phyloP scores from a whole-genome alignment of 768 basidiomycete genomes.

The Dioszegia aurantiaca region DNA sequence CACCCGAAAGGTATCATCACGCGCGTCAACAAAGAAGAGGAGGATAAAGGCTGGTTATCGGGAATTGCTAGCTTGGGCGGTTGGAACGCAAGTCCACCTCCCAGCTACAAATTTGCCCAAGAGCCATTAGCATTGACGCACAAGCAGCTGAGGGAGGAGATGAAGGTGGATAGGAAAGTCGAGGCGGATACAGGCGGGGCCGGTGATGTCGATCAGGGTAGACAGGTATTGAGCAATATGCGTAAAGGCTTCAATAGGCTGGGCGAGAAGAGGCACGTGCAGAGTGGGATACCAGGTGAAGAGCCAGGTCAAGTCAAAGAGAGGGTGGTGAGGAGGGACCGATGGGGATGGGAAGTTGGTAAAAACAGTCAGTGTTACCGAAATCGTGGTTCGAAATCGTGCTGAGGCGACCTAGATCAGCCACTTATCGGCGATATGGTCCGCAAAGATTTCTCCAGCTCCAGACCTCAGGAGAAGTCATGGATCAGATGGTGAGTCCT shows the following conservation, averaged over 20 bases:
- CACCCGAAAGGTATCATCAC: background rate
- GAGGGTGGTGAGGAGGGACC: background rate
- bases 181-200: background rate
- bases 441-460: background rate
- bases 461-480: background rate
- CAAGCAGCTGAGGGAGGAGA: conserved; percentile 3
- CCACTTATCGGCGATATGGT: conserved; percentile 5
- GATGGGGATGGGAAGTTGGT: background rate
- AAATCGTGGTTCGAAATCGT: background rate
- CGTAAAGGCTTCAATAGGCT: no score
- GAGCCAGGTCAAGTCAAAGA: background rate
- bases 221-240: background rate
- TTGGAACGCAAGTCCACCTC: background rate
- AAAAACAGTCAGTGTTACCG: background rate
- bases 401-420: conserved; percentile 2
- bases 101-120: conserved; percentile 4
- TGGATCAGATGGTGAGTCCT: conserved; percentile 9
- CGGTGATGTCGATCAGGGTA: conserved; percentile 3
- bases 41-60: no score
- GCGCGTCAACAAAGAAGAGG: no score
- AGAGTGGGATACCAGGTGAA: conserved; percentile 12
- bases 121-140: conserved; percentile 6
- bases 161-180: background rate
- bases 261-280: background rate
- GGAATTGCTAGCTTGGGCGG: no score